A percentile compares a stretch with the other conserved stretches of the same genome.
Conservation (phyloP, 2,329 filamentous ascomycete genomes). For the Penicillium sp. region DNA sequence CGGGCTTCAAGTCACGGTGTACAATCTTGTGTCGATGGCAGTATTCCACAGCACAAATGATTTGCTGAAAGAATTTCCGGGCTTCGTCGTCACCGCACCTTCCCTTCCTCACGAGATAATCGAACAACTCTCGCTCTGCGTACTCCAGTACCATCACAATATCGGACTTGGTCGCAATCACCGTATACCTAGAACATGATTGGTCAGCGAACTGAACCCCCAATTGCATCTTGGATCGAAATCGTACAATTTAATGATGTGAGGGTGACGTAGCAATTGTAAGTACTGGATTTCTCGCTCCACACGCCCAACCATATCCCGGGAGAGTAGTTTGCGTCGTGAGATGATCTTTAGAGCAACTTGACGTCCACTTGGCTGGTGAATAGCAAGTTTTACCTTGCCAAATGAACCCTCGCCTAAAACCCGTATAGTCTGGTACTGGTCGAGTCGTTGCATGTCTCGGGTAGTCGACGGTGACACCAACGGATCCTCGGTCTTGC, state of each 20-base stretch:
- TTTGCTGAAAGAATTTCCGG: slow-evolving; percentile 98
- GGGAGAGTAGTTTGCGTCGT: slow-evolving; percentile 89
- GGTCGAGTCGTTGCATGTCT: slow-evolving; percentile 80
- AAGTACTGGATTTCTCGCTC: slow-evolving; percentile 98
- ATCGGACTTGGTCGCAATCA: slow-evolving; percentile 89
- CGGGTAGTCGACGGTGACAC: slow-evolving; percentile 49
- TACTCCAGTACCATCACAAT: slow-evolving; percentile 99
- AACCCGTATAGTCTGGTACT: slow-evolving; percentile 86
- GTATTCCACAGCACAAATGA: slow-evolving; percentile 97
- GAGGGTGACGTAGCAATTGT: slow-evolving; percentile 89
- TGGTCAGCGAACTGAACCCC: slow-evolving; percentile 16
- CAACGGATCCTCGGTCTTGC: slow-evolving; percentile 27
- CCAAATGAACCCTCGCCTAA: slow-evolving; percentile 96
- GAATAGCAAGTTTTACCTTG: slow-evolving; percentile 95
- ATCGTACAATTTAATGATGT: slow-evolving; percentile 94
- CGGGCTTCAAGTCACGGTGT: slow-evolving; percentile 93
- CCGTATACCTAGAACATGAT: slow-evolving; percentile 67
- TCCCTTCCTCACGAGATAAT: slow-evolving; percentile 94
- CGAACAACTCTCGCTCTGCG: slow-evolving; percentile 92
- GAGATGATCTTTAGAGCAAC: slow-evolving; percentile 98
- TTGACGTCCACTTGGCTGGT: slow-evolving; percentile 87
- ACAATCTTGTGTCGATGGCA: slow-evolving; percentile 99
- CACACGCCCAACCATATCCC: slow-evolving; percentile 96
- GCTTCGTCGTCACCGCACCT: slow-evolving; percentile 87
- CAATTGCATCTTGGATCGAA: background rate